Conservation (phyloP, 108 stramenopile species). For the Stephanodiscus minutulus region DNA sequence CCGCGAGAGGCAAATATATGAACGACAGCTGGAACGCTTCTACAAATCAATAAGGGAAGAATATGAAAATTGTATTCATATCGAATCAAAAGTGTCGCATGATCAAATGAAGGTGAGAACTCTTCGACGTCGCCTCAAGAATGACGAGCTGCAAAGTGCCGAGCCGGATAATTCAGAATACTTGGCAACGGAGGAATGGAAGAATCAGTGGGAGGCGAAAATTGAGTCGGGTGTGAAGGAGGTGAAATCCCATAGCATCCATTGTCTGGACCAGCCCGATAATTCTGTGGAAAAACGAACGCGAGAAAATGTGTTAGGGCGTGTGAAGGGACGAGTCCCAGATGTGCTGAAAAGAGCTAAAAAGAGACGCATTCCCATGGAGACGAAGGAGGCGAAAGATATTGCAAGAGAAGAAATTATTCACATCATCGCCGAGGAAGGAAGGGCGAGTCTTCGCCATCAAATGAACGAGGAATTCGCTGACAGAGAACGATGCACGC, state of each 20-base stretch:
- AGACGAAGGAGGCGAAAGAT: constrained; percentile 31
- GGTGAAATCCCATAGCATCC: constrained; percentile 15
- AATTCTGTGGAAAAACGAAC: constrained; percentile 33
- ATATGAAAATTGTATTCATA: constrained; percentile 3
- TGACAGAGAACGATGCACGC: constrained; percentile 26
- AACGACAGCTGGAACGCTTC: constrained; percentile 33
- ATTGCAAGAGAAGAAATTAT: constrained; percentile 39
- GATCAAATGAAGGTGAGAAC: constrained; percentile 36
- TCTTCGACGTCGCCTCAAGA: constrained; percentile 33
- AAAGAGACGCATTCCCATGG: constrained; percentile 31
- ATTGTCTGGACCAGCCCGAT: constrained; percentile 24
- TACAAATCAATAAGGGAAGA: constrained; percentile 36
- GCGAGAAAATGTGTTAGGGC: constrained; percentile 14
- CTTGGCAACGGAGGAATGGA: constrained; percentile 23
- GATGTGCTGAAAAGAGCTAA: constrained; percentile 35
- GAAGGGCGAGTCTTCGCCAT: constrained; percentile 16
- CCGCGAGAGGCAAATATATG: constrained; percentile 39
- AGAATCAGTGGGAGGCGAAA: constrained; percentile 21
- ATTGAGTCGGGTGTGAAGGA: constrained; percentile 27
- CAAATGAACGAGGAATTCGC: constrained; percentile 31
- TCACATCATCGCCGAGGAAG: constrained; percentile 36
- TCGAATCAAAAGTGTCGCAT: constrained; percentile 13
- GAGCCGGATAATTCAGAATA: constrained; percentile 25
- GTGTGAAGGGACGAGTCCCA: constrained; percentile 20
- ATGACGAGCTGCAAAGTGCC: constrained; percentile 37